Percentiles rank a stretch among this genome's conserved stretches.
These are phyloP conservation scores for Hyaloraphidium curvatum DNA, from an alignment of 192 early-diverging fungal species.

Conservation along the genomic window DNA sequence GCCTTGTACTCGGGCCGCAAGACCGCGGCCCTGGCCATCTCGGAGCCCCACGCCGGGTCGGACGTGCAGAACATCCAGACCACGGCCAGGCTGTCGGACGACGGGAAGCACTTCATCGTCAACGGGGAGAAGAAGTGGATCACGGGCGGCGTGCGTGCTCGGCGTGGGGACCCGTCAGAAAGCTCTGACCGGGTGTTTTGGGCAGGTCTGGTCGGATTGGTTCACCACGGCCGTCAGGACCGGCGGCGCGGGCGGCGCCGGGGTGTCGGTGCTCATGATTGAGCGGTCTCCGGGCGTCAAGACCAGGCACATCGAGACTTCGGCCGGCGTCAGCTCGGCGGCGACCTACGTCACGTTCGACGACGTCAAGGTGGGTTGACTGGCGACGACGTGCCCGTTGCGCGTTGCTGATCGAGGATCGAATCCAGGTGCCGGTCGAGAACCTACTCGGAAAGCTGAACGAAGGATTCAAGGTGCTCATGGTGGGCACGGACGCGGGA, in stretches of 20 bases:
- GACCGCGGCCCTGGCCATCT: constrained; percentile 63
- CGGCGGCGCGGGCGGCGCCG: constrained; percentile 53
- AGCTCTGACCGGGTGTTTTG: constrained; percentile 49
- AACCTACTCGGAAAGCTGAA: constrained; percentile 70
- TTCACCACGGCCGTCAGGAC: constrained; percentile 68
- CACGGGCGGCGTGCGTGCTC: constrained; percentile 5
- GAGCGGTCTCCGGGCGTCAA: constrained; percentile 44
- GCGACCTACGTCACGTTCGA: constrained; percentile 70
- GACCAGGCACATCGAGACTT: constrained; percentile 52
- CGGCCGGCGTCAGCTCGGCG: constrained; percentile 27
- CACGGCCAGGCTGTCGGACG: constrained; percentile 40
- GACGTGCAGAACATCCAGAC: constrained; percentile 56
- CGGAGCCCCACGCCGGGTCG: constrained; percentile 45
- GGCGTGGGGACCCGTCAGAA: not conserved
- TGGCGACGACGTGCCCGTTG: too few relatives aligned
- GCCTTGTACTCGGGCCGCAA: constrained; percentile 19
- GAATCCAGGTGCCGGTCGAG: constrained; percentile 61
- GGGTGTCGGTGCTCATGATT: constrained; percentile 51
- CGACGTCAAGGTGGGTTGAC: constrained; percentile 73
- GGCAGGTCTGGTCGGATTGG: constrained; percentile 58
- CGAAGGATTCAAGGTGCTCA: constrained; percentile 53
- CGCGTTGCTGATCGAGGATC: constrained; percentile 24
- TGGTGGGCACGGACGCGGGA: too few relatives aligned
- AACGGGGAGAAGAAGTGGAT: constrained; percentile 78
- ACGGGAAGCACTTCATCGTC: constrained; percentile 26